Base-by-base conservation (phyloP, 768 basidiomycete genomes). In the Lentinus brumalis region DNA sequence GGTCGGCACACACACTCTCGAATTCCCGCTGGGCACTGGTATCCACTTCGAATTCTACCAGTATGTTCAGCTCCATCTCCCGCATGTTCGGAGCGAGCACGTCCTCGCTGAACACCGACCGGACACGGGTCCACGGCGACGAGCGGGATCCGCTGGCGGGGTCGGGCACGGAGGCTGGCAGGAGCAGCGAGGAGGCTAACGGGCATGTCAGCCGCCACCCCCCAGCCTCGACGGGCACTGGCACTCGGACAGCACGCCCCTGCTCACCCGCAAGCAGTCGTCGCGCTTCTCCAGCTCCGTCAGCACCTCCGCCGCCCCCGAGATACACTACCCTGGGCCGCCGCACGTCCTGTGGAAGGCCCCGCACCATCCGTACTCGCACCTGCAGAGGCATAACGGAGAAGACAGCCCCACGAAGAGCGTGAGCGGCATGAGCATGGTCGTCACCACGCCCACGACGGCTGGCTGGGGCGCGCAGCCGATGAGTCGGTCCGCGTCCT, bases 261-360 rank as follows among this genome's bases (percentile, higher is more conserved):
- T 62, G 21, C 61, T 62, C 38, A 41, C 53, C 15, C 61, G 61
- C 3, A 42, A 62, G 49, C 53, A 41, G 3, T 41, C 49, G 31
- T 63, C 57, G 4, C 53, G 44, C 39, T 7, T 57, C 47, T 58
- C 58, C 29, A 49, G 46, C 14, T 14, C 46, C 18, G 11, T 26
- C 21, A 49, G 29, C 26, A 49, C 29, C 42, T 59, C 41, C 42
- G 29, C 15, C 35, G 21, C 57, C 53, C 31, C 50, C 31, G 47
- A 40, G 47, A 56, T 50, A 32, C 62, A 1, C 57, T 51, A 42
- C 38, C 53, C 44, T 8, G 62, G 56, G 12, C 66, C 67, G 9
- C 63, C 67, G 45, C 64, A 67, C 38, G 64, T 67, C 38, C 57
- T 56, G 5, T 67, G 67, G 67, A 67, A 67, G 59, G 62, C 53